Percentiles rank a stretch among this genome's conserved stretches.
Conservation (phyloP, 2,329 filamentous ascomycete genomes). For the Apiospora sp. region DNA sequence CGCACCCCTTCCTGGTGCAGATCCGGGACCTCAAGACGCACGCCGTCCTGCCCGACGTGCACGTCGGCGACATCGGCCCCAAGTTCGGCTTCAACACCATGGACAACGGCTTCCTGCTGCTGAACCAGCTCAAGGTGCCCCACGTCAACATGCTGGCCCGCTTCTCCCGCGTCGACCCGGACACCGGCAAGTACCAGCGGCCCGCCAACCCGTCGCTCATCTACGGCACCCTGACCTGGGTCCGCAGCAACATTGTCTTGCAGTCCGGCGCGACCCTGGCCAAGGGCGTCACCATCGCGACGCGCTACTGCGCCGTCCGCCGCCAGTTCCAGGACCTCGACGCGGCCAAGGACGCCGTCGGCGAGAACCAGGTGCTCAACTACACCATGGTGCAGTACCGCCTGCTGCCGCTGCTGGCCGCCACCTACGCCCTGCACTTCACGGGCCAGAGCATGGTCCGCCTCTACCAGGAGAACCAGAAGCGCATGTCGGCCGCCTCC, state of each 20-base stretch:
- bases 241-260: constrained; percentile 76
- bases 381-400: constrained; percentile 84
- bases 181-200: constrained; percentile 72
- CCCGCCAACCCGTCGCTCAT: constrained; percentile 72
- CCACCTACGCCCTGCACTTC: constrained; percentile 81
- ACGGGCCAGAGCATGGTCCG: constrained; percentile 80
- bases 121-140: constrained; percentile 79
- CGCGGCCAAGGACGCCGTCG: constrained; percentile 65
- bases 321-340: constrained; percentile 78
- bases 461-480: constrained; percentile 76
- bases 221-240: constrained; percentile 80
- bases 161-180: constrained; percentile 74
- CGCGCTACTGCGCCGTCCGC: constrained; percentile 75
- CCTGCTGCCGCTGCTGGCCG: constrained; percentile 74
- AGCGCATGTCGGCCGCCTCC: constrained; percentile 60
- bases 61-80: constrained; percentile 82
- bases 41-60: constrained; percentile 71
- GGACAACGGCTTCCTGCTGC: constrained; percentile 82
- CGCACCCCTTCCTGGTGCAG: constrained; percentile 81
- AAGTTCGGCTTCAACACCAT: constrained; percentile 84
- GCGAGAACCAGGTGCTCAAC: constrained; percentile 79
- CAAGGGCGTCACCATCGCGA: constrained; percentile 80
- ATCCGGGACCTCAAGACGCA: constrained; percentile 76
- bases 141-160: constrained; percentile 76
- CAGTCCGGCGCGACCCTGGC: constrained; percentile 76